phyloP scores from a whole-genome alignment of 768 basidiomycete species.

The Xerocomus brunneocitrinus region DNA sequence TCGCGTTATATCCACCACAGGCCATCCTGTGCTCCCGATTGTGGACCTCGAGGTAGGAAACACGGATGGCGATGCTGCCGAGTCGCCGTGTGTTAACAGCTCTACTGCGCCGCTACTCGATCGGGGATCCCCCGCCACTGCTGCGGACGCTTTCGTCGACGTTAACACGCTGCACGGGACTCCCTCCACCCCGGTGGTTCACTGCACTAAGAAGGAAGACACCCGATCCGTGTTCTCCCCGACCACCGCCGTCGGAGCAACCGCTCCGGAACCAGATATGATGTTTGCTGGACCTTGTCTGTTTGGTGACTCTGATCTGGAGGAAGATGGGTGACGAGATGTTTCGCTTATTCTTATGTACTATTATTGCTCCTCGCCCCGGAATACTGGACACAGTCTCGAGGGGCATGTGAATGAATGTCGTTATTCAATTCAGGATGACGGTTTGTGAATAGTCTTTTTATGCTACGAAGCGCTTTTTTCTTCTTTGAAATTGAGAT shows the following conservation, averaged over 20 bases:
- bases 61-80: not conserved
- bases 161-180: not conserved
- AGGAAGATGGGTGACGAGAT: conserved; percentile 20
- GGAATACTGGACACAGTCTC: not conserved
- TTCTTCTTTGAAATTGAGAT: not conserved
- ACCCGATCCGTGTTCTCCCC: not conserved
- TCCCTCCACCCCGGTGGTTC: not conserved
- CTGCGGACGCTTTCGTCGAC: not conserved
- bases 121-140: not conserved
- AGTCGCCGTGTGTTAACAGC: not conserved
- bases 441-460: not conserved
- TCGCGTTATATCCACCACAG: not conserved
- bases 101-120: not conserved
- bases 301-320: conserved; percentile 29
- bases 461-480: not conserved
- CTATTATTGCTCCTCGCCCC: not conserved
- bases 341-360: not conserved
- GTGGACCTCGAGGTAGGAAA: not conserved
- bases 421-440: not conserved
- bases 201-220: not conserved
- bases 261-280: not conserved
- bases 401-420: no score
- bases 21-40: not conserved
- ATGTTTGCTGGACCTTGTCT: conserved; percentile 26
- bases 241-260: not conserved